phyloP scores from a whole-genome alignment of 164 flowering plant species.

The Litsea cubeba region DNA sequence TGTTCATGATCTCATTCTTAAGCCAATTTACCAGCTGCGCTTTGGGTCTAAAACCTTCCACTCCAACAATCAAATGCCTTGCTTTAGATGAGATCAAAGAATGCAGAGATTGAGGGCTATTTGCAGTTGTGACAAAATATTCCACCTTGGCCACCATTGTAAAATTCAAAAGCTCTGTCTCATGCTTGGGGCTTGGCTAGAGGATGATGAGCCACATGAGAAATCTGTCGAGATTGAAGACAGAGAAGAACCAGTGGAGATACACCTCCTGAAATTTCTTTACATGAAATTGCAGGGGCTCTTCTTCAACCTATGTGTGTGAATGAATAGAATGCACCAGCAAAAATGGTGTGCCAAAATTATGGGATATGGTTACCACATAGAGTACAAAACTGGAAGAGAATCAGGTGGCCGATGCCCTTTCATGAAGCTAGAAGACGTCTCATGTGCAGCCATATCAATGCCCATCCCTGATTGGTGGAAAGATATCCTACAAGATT shows the following conservation, averaged over 20 bases:
- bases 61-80: too few relatives aligned
- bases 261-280: background rate
- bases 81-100: background rate
- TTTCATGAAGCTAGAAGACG: background rate
- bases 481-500: background rate
- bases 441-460: too few relatives aligned
- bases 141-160: background rate
- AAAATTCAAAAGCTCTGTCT: background rate
- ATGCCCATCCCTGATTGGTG: too few relatives aligned
- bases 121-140: background rate
- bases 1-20: too few relatives aligned
- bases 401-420: too few relatives aligned
- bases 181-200: background rate
- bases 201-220: background rate
- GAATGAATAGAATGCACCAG: too few relatives aligned
- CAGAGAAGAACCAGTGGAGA: background rate
- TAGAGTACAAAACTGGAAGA: background rate
- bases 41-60: too few relatives aligned
- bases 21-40: too few relatives aligned
- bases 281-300: background rate
- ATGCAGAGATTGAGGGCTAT: background rate
- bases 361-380: background rate
- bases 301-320: conserved; percentile 4
- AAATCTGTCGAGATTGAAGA: background rate
- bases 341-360: background rate